phyloP scores from a whole-genome alignment of 1,139 yeast genomes.

The Yamadazyma dendronema region DNA sequence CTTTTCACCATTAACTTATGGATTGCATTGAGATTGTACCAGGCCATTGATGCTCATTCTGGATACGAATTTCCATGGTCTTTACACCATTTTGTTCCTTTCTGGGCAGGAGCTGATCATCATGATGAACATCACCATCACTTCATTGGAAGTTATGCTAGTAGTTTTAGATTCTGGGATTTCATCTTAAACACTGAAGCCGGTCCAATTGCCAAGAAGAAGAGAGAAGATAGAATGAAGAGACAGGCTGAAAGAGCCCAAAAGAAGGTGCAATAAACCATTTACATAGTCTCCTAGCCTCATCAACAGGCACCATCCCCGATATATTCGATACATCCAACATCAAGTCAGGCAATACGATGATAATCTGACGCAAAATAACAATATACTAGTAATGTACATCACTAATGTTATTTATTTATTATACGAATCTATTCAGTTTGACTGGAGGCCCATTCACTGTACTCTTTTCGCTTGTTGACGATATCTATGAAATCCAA shows the following conservation, averaged over 20 bases:
- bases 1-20: slow-evolving; percentile 44
- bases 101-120: slow-evolving; percentile 99
- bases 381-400: slow-evolving; percentile 1
- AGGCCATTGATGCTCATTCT: slow-evolving; percentile 95
- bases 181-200: slow-evolving; percentile 42
- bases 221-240: slow-evolving; percentile 36
- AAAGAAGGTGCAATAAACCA: slow-evolving; percentile 10
- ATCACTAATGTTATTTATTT: slow-evolving; percentile 1
- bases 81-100: slow-evolving; percentile 81
- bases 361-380: too few relatives aligned
- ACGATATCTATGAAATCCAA: slow-evolving; percentile 45
- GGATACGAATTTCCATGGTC: slow-evolving; percentile 98
- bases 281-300: too few relatives aligned
- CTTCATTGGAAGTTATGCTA: slow-evolving; percentile 56
- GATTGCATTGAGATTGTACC: slow-evolving; percentile 59
- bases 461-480: slow-evolving; percentile 39
- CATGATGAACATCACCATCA: slow-evolving; percentile 96
- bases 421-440: neutral
- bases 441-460: slow-evolving; percentile 9
- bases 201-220: slow-evolving; percentile 41
- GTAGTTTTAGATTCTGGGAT: slow-evolving; percentile 51
- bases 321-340: neutral
- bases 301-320: neutral
- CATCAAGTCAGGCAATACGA: too few relatives aligned
- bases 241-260: slow-evolving; percentile 27